Evolutionary conservation across 2,329 filamentous ascomycete genomes (phyloP), one percentile per base, ranked within the genome.

Genomic region (Neodidymelliopsis sp.): DNA sequence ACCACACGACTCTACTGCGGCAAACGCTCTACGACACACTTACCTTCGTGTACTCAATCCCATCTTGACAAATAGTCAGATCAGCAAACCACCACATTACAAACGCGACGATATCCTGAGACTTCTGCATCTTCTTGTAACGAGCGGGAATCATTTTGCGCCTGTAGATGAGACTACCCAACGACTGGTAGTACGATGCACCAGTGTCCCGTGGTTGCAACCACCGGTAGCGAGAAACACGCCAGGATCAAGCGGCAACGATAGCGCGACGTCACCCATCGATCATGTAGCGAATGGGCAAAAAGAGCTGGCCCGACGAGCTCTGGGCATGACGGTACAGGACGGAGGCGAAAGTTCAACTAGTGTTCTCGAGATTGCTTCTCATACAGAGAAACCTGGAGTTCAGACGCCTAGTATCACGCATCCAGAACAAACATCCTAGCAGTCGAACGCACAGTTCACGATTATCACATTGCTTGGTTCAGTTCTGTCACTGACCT

Each of bases 41-140:
- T 99, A 99, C 69, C 81, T 99, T 5, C 87, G 94, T 23, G 94
- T 99, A 4, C 78, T 99, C 10, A 91, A 95, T 66, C 94, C 94
- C 0, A 80, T 99, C 18, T 80, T 99, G 16, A 89, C 90, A 27
- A 90, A 99, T 69, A 97, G 93, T 2, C 94, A 97, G 71, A 84
- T 99, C 31, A 88, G 84, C 65, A 82, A 90, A 42, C 87, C 92
- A 2, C 91, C 90, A 1, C 86, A 96, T 69, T 97, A 99, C 79
- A 99, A 97, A 72, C 85, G 86, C 22, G 84, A 92, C 30, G 93
- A 97, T 69, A 84, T 99, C 29, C 76, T 88, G 28, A 87, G 85
- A 53, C 81, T 96, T 18, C 79, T 99, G 12, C 81, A 81, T 40
- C 83, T 95, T 11, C 81, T 97, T 2, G 54, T 65, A 30, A 81